Percentiles rank a stretch among this genome's conserved stretches.
These are phyloP conservation scores for Podila epicladia DNA, from an alignment of 192 early-diverging fungal genomes.

Conservation along the genomic window DNA sequence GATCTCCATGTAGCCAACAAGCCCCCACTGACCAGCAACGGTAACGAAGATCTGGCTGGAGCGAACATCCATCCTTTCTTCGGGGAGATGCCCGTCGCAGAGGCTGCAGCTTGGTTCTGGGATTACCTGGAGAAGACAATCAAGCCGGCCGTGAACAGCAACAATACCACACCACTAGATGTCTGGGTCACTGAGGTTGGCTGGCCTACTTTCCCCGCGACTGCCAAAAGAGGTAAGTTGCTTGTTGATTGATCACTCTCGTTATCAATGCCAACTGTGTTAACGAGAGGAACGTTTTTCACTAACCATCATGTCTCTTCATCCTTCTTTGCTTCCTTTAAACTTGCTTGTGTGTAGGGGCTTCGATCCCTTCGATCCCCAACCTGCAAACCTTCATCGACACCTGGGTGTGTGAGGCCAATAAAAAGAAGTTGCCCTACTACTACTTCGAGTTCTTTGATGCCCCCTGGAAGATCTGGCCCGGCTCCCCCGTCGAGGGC, in stretches of 20 bases:
- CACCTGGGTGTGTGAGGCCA: slow-evolving; percentile 56
- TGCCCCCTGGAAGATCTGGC: slow-evolving; percentile 59
- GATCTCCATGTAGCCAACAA: slow-evolving; percentile 31
- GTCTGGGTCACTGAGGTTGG: slow-evolving; percentile 55
- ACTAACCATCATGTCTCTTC: not conserved
- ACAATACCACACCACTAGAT: slow-evolving; percentile 10
- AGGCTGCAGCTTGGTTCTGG: slow-evolving; percentile 54
- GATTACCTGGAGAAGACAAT: slow-evolving; percentile 36
- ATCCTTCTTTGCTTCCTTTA: no score
- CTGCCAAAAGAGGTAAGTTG: slow-evolving; percentile 18
- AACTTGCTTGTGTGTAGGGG: slow-evolving; percentile 8
- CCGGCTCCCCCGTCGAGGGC: slow-evolving; percentile 46
- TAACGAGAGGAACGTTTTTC: no score
- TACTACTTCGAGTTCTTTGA: slow-evolving; percentile 60
- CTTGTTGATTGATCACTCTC: no score
- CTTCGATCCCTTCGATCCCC: slow-evolving; percentile 48
- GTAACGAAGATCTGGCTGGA: slow-evolving; percentile 34
- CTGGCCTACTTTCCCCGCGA: slow-evolving; percentile 52
- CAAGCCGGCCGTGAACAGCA: slow-evolving; percentile 17
- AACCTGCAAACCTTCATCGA: slow-evolving; percentile 53
- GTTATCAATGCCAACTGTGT: not conserved
- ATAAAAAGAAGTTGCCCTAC: slow-evolving; percentile 41
- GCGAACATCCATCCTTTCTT: slow-evolving; percentile 61
- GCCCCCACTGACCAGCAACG: slow-evolving; percentile 24
- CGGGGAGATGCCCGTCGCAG: slow-evolving; percentile 31